Evolutionary conservation across 352 stramenopile species (phyloP).

Genomic region (Phytophthora sojae): DNA sequence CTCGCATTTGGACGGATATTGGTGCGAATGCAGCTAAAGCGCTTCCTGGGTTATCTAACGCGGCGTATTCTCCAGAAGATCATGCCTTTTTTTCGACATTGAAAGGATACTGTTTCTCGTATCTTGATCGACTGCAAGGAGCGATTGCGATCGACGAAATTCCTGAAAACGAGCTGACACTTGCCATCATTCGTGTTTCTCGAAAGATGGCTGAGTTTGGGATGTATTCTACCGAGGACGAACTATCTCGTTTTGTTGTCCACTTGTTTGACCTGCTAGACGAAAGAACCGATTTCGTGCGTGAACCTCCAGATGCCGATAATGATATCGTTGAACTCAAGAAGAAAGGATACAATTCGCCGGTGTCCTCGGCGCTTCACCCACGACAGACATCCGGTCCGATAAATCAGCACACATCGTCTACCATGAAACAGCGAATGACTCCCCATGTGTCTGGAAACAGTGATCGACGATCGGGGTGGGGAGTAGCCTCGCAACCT

Average conservation of each 20-base stretch:
- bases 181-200: slow-evolving; percentile 59
- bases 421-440: slow-evolving; percentile 17
- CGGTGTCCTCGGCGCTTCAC: slow-evolving; percentile 14
- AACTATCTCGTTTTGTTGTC: slow-evolving; percentile 42
- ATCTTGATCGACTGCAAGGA: slow-evolving; percentile 54
- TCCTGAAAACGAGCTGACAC: slow-evolving; percentile 68
- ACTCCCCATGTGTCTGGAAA: slow-evolving; percentile 12
- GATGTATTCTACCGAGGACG: slow-evolving; percentile 60
- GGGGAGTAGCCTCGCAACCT: slow-evolving; percentile 17
- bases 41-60: slow-evolving; percentile 37
- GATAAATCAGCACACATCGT: slow-evolving; percentile 4
- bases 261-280: slow-evolving; percentile 45
- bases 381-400: slow-evolving; percentile 2
- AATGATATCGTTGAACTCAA: slow-evolving; percentile 11
- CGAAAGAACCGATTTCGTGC: slow-evolving; percentile 55
- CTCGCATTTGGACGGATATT: slow-evolving; percentile 73
- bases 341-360: slow-evolving; percentile 22
- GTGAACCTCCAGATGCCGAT: slow-evolving; percentile 13
- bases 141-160: slow-evolving; percentile 60
- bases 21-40: slow-evolving; percentile 36
- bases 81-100: slow-evolving; percentile 58
- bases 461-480: slow-evolving; percentile 19
- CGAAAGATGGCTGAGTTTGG: slow-evolving; percentile 75
- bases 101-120: slow-evolving; percentile 53
- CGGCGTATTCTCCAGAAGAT: slow-evolving; percentile 50